Evolutionary conservation across 2,329 filamentous ascomycete species (phyloP), one percentile per base, ranked within the genome.

Genomic region (Aaosphaeria arxii): DNA sequence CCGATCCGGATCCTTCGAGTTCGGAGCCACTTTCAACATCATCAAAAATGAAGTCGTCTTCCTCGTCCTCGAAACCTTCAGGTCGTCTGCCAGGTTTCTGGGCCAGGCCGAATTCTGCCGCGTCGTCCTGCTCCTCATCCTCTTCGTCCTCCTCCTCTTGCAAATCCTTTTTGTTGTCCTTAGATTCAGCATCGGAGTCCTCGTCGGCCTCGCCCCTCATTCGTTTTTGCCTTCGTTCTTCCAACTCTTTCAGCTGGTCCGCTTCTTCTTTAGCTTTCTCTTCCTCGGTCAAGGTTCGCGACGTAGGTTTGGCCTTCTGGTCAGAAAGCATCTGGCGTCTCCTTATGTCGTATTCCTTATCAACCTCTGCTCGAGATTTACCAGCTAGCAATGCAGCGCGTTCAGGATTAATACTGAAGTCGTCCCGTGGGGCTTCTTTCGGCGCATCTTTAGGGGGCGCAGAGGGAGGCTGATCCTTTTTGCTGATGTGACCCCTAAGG

Each of bases 11-110:
- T 39, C 65, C 66, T 6, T 75, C 71, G n/a, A 65, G 61, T 42
- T 77, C 75, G 3, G 89, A 92, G 35, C 85, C 88, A 57, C 86
- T 91, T 9, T 91, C 91, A 32, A 96, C 81, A 53, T 94, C 89
- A 50, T 97, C 92, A 52, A 96, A 85, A 29, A 92, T 67, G 61
- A 97, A 97, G 59, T 96, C 90, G 59, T 97, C 92, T 65, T 97
- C 92, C 65, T 97, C 92, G 58, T 96, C 92, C 55, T 96, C 91
- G 32, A 95, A 49, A 56, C 70, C 57, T 46, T 62, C 51, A 54
- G 66, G 56, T 63, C 66, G 53, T 40, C 35, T 54, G 46, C 63
- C 69, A 49, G 86, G 80, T 7, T 80, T 77, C 4, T 79, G 80
- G 6, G 82, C 83, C n/a, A 86, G 71, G 1, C 83, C 83, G 61